Conservation (phyloP, 352 stramenopile genomes). For the Thalassiosira hispida region DNA sequence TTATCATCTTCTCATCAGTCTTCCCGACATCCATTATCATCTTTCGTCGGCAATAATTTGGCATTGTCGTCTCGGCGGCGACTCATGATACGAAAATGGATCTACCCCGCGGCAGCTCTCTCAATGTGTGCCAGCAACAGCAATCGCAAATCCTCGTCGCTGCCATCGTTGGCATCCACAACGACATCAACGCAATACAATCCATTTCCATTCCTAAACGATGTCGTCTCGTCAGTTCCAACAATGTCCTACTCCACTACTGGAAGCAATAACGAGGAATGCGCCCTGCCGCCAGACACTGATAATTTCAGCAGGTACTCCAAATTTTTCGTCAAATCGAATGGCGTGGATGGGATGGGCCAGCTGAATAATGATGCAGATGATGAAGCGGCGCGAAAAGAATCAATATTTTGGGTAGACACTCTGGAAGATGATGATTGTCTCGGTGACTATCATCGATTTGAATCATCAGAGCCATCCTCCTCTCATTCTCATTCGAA, state of each 20-base stretch:
- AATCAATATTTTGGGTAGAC: conserved; percentile 21
- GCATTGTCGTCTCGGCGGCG: no score
- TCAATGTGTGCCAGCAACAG: no score
- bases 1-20: no score
- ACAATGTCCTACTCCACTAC: not conserved
- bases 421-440: conserved; percentile 7
- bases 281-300: not conserved
- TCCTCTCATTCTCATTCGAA: not conserved
- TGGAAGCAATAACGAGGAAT: not conserved
- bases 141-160: no score
- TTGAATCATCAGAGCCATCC: not conserved
- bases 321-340: conserved; percentile 35
- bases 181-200: no score
- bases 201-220: no score
- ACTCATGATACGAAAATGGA: no score
- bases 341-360: conserved; percentile 28
- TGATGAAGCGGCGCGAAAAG: not conserved
- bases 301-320: conserved; percentile 37
- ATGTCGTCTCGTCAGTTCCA: not conserved
- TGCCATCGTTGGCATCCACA: no score
- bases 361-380: not conserved
- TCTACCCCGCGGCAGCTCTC: no score
- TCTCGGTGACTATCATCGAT: not conserved
- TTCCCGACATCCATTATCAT: no score
- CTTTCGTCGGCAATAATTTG: no score